Base-by-base conservation (phyloP, 352 stramenopile species). In the Pythium coloratum region DNA sequence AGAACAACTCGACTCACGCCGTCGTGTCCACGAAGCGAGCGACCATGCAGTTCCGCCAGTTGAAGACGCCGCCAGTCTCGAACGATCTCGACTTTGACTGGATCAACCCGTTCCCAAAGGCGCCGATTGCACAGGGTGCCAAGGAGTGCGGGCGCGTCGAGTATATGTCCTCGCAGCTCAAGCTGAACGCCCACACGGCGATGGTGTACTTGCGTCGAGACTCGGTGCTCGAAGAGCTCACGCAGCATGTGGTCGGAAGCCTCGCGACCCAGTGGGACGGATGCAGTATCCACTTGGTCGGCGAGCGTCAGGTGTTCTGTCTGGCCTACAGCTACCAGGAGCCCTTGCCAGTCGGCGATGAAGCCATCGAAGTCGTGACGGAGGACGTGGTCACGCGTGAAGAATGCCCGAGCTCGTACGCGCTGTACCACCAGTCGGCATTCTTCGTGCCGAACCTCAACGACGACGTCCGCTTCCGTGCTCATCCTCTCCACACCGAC, bases 11-110 rank as follows among this genome's bases (percentile, higher is more conserved):
- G 7, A 59, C 44, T 24, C 73, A 30, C 14, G 55, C n/a, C 7
- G 32, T 61, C 49, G 34, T 54, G 9, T 14, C 59, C 5, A 38
- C 65, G 10, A 71, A 64, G 53, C 58, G 72, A 38, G 70, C 72
- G 26, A 69, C 68, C 6, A 63, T 62, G 62, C 68, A 70, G 80
- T 56, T 82, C 78, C 63, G 70, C 78, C 74, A 92, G 53, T 80
- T 92, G 9, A 80, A 78, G 66, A 90, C 84, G 3, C 84, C 79
- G 0, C 71, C 82, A 6, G 70, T 78, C 0, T 74, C 88, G 55
- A 88, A 92, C 47, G 81, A 92, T 10, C 70, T 92, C 9, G 80
- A 94, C 68, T 94, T 90, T 66, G 74, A 83, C 71, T 92, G 86
- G 84, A 73, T 83, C 63, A 86, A 92, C 72, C 82, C 84, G 20